These are phyloP conservation scores for Hebeloma cylindrosporum DNA, from an alignment of 768 basidiomycete species.

Conservation along the genomic window DNA sequence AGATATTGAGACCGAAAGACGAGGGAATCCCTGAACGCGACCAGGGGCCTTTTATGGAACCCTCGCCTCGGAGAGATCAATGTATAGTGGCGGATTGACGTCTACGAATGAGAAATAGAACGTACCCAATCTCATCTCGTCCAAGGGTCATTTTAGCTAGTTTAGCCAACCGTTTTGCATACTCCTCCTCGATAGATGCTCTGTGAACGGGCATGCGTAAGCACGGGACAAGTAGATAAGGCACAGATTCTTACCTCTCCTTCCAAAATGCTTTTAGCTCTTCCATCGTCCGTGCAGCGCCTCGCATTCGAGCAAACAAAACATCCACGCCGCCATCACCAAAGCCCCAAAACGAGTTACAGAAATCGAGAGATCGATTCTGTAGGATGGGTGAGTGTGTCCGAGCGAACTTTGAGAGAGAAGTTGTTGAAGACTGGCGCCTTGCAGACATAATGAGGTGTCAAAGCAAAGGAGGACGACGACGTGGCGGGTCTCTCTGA, in stretches of 20 bases:
- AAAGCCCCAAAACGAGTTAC: constrained; percentile 95
- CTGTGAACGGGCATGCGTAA: constrained; percentile 39
- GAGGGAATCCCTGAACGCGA: not conserved
- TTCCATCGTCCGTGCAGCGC: constrained; percentile 82
- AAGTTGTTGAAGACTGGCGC: constrained; percentile 81
- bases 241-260: constrained; percentile 66
- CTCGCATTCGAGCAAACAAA: constrained; percentile 85
- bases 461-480: constrained; percentile 9
- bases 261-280: constrained; percentile 90
- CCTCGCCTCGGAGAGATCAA: not conserved
- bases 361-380: constrained; percentile 77
- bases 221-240: too few species aligned
- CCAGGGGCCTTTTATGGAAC: too few species aligned
- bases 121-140: constrained; percentile 92
- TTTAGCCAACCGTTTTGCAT: constrained; percentile 81
- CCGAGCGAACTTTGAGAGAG: constrained; percentile 69
- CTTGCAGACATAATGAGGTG: constrained; percentile 81
- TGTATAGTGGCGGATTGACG: not conserved
- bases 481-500: constrained; percentile 8
- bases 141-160: constrained; percentile 77
- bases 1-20: not conserved
- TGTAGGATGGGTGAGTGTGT: constrained; percentile 47
- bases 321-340: constrained; percentile 90
- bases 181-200: constrained; percentile 91
- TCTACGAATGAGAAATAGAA: constrained; percentile 16